These are phyloP conservation scores for Huntiella omanensis DNA, from an alignment of 2,329 filamentous ascomycete species.

Conservation along the genomic window DNA sequence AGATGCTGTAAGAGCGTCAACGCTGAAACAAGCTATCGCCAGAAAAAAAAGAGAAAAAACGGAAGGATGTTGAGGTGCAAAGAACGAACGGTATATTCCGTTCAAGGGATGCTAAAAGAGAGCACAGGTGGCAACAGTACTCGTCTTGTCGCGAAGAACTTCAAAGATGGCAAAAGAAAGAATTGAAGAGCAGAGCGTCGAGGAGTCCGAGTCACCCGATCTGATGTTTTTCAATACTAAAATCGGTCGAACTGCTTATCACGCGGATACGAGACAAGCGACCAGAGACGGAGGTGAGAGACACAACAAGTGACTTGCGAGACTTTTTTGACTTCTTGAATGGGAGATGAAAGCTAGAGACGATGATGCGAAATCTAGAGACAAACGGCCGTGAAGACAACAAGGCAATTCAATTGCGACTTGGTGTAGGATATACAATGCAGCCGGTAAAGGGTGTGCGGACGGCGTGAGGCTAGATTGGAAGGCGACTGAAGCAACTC, in stretches of 20 bases:
- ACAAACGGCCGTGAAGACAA: too few species aligned
- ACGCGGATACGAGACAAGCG: conserved; percentile 3
- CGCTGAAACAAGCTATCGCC: neutral
- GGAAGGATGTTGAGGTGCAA: too few species aligned
- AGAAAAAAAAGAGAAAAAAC: neutral
- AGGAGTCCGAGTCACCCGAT: conserved; percentile 7
- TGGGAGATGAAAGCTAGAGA: conserved; percentile 2
- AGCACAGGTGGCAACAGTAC: neutral
- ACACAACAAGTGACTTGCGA: neutral
- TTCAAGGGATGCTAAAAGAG: neutral
- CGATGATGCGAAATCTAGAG: neutral
- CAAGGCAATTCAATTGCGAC: too few species aligned
- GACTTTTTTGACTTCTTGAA: neutral
- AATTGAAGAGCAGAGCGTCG: neutral
- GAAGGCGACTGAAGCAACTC: too few species aligned
- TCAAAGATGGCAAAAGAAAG: neutral
- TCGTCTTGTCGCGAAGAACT: neutral
- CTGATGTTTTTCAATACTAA: conserved; percentile 11
- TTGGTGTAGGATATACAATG: too few species aligned
- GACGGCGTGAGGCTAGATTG: too few species aligned
- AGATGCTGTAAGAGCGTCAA: conserved; percentile 4
- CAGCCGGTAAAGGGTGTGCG: too few species aligned
- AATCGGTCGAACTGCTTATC: conserved; percentile 8
- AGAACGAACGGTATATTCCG: too few species aligned
- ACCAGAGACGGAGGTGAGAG: conserved; percentile 4